These are phyloP conservation scores for Phytopythium montanum DNA, from an alignment of 352 stramenopile genomes.

Conservation along the genomic window DNA sequence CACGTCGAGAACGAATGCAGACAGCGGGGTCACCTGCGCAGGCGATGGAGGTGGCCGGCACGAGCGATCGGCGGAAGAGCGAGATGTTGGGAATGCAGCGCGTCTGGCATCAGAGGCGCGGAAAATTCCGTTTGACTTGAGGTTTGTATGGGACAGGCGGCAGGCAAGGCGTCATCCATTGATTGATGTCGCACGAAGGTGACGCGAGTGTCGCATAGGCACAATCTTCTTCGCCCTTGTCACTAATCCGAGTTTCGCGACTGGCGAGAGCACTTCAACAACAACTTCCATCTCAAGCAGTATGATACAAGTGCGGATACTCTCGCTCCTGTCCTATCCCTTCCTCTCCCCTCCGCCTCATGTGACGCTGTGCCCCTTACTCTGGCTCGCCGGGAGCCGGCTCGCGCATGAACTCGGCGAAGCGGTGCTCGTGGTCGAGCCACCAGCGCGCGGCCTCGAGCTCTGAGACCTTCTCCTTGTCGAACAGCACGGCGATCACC, in stretches of 20 bases:
- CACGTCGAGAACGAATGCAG: neutral
- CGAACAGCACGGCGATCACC: slow-evolving; percentile 79
- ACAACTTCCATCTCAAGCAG: neutral
- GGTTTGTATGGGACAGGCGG: neutral
- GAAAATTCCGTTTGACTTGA: neutral
- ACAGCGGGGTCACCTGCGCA: neutral
- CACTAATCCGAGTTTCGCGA: neutral
- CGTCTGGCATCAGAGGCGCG: no score
- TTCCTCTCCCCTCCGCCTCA: no score
- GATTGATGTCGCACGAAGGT: neutral
- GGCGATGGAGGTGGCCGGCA: no score
- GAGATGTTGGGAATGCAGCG: neutral
- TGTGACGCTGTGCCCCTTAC: no score
- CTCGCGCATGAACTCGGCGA: slow-evolving; percentile 28
- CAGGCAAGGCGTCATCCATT: neutral
- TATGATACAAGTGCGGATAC: neutral
- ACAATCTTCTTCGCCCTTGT: neutral
- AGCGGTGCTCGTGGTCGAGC: slow-evolving; percentile 65
- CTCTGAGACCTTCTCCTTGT: slow-evolving; percentile 82
- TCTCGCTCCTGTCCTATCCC: neutral
- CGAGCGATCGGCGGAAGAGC: neutral
- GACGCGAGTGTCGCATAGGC: neutral
- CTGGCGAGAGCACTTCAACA: neutral
- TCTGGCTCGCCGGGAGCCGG: neutral
- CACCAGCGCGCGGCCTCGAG: slow-evolving; percentile 71